These are phyloP conservation scores for Aciculosporium take DNA, from an alignment of 2,329 filamentous ascomycete genomes.

Conservation along the genomic window DNA sequence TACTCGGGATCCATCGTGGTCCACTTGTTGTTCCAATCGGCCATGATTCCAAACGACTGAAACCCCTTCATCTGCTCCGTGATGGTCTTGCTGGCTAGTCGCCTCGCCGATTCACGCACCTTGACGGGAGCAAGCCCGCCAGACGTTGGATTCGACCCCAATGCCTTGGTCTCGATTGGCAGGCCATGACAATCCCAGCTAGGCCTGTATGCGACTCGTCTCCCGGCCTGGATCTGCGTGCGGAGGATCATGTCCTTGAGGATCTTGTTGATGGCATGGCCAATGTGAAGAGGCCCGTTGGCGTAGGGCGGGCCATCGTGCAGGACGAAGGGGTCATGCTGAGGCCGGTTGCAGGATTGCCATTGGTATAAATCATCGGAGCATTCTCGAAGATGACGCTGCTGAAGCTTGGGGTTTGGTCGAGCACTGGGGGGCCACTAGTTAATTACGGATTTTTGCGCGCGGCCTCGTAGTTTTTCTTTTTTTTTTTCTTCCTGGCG, in stretches of 20 bases:
- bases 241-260: constrained; percentile 88
- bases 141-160: constrained; percentile 37
- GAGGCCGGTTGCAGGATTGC: constrained; percentile 50
- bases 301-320: constrained; percentile 97
- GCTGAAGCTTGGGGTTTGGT: constrained; percentile 33
- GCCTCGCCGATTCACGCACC: constrained; percentile 49
- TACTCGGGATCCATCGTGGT: constrained; percentile 66
- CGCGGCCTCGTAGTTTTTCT: too few species aligned
- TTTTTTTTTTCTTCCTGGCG: background rate
- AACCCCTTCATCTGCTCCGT: constrained; percentile 61
- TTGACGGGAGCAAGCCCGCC: constrained; percentile 36
- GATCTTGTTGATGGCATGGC: constrained; percentile 93
- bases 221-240: constrained; percentile 59
- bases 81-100: constrained; percentile 54
- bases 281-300: constrained; percentile 81
- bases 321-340: constrained; percentile 55
- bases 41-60: constrained; percentile 61
- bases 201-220: constrained; percentile 64
- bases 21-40: constrained; percentile 64
- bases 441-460: constrained; percentile 4
- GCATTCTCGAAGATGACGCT: constrained; percentile 56
- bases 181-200: constrained; percentile 98
- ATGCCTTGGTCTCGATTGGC: constrained; percentile 90
- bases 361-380: constrained; percentile 81
- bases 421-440: constrained; percentile 29